These are phyloP conservation scores for Phragmites australis DNA, from an alignment of 176 grass and related monocot species.

Conservation along the genomic window DNA sequence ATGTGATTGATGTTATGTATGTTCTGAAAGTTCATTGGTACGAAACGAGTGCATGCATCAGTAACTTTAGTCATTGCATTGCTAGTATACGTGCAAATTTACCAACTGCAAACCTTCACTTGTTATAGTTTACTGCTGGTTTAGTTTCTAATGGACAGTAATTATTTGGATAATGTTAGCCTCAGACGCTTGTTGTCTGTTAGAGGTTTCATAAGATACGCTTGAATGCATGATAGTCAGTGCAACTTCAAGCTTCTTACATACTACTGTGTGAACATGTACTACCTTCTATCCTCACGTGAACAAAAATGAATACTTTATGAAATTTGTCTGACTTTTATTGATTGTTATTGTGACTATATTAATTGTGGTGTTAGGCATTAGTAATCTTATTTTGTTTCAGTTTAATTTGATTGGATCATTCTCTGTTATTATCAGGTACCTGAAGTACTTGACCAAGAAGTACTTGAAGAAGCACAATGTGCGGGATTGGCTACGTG, in stretches of 20 bases:
- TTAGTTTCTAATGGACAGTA: too few relatives aligned
- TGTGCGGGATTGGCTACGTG: slow-evolving; percentile 81
- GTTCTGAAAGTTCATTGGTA: not conserved
- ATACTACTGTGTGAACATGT: not conserved
- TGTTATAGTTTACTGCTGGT: not conserved
- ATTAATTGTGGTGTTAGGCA: not conserved
- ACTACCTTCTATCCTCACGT: not conserved
- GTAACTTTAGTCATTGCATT: not conserved
- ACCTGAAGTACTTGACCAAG: slow-evolving; percentile 92
- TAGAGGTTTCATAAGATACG: not conserved
- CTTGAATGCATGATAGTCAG: not conserved
- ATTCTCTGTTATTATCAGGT: slow-evolving; percentile 40
- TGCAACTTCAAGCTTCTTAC: not conserved
- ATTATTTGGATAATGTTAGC: not conserved
- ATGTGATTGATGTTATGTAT: not conserved
- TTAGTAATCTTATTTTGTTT: not conserved
- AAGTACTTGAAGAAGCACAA: slow-evolving; percentile 97
- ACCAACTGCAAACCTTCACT: too few relatives aligned
- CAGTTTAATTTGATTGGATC: not conserved
- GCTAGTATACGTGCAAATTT: not conserved
- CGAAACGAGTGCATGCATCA: not conserved
- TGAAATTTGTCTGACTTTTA: too few relatives aligned
- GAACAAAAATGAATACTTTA: not conserved
- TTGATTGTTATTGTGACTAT: not conserved
- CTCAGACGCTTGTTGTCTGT: not conserved